Percentiles rank a stretch among this genome's conserved stretches.
Conservation (phyloP, 129 eudicot genomes). For the Kitagawia praeruptora region DNA sequence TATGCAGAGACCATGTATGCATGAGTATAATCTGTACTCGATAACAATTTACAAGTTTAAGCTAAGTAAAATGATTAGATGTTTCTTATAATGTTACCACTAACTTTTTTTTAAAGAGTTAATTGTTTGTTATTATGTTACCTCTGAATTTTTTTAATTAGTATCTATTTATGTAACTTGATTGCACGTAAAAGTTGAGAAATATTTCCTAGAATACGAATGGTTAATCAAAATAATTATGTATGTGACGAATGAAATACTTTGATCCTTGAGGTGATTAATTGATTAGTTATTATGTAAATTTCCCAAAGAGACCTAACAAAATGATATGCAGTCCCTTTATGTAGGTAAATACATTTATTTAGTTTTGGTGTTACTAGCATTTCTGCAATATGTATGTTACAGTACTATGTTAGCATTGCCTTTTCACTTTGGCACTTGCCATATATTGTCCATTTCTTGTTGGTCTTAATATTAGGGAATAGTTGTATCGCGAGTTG, state of each 20-base stretch:
- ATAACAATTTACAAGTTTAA: too few relatives aligned
- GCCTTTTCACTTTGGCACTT: neutral
- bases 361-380: neutral
- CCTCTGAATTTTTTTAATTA: too few relatives aligned
- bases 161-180: too few relatives aligned
- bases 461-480: neutral
- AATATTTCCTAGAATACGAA: neutral
- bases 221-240: neutral
- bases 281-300: neutral
- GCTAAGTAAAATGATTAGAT: too few relatives aligned
- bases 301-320: neutral
- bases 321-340: neutral
- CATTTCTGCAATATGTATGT: neutral
- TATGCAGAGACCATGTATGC: too few relatives aligned
- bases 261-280: neutral
- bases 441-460: neutral
- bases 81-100: too few relatives aligned
- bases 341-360: neutral
- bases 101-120: too few relatives aligned
- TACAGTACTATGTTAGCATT: too few relatives aligned
- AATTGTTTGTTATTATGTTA: too few relatives aligned
- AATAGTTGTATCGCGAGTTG: neutral
- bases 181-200: too few relatives aligned
- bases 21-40: too few relatives aligned
- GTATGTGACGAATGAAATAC: neutral